phyloP scores from a whole-genome alignment of 225 moss, liverwort and hornwort species.

The Straminergon stramineum region DNA sequence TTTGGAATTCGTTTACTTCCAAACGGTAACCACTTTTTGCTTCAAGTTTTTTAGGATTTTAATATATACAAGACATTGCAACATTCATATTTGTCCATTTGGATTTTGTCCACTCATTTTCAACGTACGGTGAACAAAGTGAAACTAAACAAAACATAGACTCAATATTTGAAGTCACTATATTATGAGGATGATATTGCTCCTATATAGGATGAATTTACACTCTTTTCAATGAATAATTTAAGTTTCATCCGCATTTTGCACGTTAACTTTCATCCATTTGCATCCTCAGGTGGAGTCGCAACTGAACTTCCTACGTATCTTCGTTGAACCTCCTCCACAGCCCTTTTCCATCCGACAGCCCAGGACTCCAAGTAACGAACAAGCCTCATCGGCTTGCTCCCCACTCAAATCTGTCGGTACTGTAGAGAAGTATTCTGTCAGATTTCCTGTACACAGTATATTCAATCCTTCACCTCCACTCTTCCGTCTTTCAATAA shows the following conservation, averaged over 20 bases:
- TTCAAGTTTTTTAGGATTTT: neutral
- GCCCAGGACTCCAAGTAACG: too few species aligned
- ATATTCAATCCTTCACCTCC: neutral
- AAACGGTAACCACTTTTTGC: neutral
- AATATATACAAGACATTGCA: neutral
- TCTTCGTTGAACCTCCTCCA: neutral
- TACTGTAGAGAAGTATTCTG: neutral
- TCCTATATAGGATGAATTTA: neutral
- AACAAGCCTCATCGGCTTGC: neutral
- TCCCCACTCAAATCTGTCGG: neutral
- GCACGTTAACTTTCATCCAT: neutral
- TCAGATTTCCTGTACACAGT: neutral
- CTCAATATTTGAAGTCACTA: neutral
- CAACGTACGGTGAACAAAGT: fast-evolving
- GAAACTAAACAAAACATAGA: neutral
- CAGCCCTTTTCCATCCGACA: neutral
- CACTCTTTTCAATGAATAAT: neutral
- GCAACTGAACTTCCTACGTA: neutral
- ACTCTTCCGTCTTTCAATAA: neutral
- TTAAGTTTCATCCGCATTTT: neutral
- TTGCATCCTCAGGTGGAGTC: too few species aligned
- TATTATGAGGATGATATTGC: neutral
- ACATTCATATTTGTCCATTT: neutral
- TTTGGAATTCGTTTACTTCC: neutral
- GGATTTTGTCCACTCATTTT: neutral